Evolutionary conservation across 768 basidiomycete genomes (phyloP).

Genomic region (Xanthoconium purpureum): DNA sequence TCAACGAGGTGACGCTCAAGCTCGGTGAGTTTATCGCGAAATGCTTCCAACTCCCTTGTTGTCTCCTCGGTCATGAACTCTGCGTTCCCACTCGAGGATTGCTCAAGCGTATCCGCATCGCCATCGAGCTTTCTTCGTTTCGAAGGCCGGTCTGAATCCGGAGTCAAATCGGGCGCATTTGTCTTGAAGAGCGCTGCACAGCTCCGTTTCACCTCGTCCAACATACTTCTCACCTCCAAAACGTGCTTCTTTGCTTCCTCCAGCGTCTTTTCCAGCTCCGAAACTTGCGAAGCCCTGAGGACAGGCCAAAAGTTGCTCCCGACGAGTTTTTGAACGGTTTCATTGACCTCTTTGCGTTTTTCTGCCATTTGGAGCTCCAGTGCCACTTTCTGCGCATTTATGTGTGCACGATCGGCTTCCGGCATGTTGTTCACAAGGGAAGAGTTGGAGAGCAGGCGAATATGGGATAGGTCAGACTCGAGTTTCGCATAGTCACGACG

Average conservation of each 20-base stretch:
- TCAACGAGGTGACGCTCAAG: constrained; percentile 31
- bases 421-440: constrained; percentile 22
- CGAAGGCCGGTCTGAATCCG: constrained; percentile 22
- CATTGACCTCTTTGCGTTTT: constrained; percentile 35
- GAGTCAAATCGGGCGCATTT: constrained; percentile 6
- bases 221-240: constrained; percentile 27
- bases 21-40: constrained; percentile 28
- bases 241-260: constrained; percentile 29
- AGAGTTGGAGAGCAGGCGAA: constrained; percentile 25
- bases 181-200: constrained; percentile 23
- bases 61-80: constrained; percentile 2
- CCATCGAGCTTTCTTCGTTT: constrained; percentile 28
- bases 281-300: constrained; percentile 23
- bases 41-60: constrained; percentile 22
- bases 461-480: constrained; percentile 33
- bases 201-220: constrained; percentile 24
- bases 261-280: constrained; percentile 23
- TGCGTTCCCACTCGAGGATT: not conserved
- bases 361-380: constrained; percentile 23
- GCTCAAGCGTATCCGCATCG: not conserved
- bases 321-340: constrained; percentile 28
- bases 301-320: constrained; percentile 41
- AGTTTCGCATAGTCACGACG: constrained; percentile 34
- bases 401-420: constrained; percentile 20
- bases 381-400: constrained; percentile 22